Conservation (phyloP, 257 asterid genomes). For the Knoxia roxburghii region DNA sequence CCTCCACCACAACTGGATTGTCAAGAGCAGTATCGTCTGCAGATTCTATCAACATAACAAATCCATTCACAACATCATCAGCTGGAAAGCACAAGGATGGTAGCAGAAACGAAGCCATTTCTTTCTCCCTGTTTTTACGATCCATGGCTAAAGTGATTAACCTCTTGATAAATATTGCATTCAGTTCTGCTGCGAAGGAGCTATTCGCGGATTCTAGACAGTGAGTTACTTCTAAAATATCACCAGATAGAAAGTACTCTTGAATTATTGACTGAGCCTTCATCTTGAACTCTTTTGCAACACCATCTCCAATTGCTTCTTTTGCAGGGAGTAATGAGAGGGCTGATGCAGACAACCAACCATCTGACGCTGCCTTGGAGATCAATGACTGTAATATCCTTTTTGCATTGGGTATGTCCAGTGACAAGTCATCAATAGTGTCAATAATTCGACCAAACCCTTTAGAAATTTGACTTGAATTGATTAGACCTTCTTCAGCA, state of each 20-base stretch:
- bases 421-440: slow-evolving; percentile 60
- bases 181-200: slow-evolving; percentile 42
- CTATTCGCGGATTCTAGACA: slow-evolving; percentile 65
- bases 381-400: slow-evolving; percentile 57
- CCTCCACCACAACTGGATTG: slow-evolving; percentile 72
- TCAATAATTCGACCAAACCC: slow-evolving; percentile 79
- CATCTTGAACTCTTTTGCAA: slow-evolving; percentile 52
- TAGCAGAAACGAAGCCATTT: slow-evolving; percentile 83
- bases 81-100: slow-evolving; percentile 80
- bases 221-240: slow-evolving; percentile 63
- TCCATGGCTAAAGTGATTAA: slow-evolving; percentile 86
- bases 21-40: slow-evolving; percentile 91
- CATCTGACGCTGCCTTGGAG: slow-evolving; percentile 84
- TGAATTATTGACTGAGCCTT: slow-evolving; percentile 61
- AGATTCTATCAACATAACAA: slow-evolving; percentile 62
- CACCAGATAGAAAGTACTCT: slow-evolving; percentile 82
- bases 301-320: slow-evolving; percentile 44
- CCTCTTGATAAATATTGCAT: slow-evolving; percentile 72
- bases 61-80: slow-evolving; percentile 72
- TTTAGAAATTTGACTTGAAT: slow-evolving; percentile 80
- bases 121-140: slow-evolving; percentile 81
- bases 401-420: slow-evolving; percentile 84
- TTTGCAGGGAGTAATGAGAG: slow-evolving; percentile 42
- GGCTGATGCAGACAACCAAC: slow-evolving; percentile 88
- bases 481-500: slow-evolving; percentile 65